These are phyloP conservation scores for Aspergillus funiculosus DNA, from an alignment of 495 filamentous ascomycete species.

Conservation along the genomic window DNA sequence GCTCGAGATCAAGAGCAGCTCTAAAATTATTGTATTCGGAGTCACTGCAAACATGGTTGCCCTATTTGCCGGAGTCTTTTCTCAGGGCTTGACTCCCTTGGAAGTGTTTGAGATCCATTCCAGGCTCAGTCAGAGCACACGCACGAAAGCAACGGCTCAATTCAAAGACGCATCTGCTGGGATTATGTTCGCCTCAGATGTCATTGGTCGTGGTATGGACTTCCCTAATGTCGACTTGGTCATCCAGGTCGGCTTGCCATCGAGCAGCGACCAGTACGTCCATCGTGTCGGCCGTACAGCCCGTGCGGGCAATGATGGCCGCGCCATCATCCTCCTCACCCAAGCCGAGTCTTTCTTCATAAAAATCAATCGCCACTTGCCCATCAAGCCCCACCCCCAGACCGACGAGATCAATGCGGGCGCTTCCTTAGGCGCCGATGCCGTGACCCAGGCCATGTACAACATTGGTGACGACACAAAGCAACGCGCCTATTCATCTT, in stretches of 20 bases:
- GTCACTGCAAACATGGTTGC: slow-evolving; percentile 59
- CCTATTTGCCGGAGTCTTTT: slow-evolving; percentile 47
- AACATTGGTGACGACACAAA: slow-evolving; percentile 44
- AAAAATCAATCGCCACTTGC: slow-evolving; percentile 45
- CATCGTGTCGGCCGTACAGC: slow-evolving; percentile 75
- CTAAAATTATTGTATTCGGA: slow-evolving; percentile 66
- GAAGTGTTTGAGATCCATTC: slow-evolving; percentile 55
- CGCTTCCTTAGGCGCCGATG: slow-evolving; percentile 16
- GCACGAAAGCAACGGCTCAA: slow-evolving; percentile 52
- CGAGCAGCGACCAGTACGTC: slow-evolving; percentile 73
- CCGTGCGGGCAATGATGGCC: slow-evolving; percentile 62
- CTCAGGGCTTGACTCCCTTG: slow-evolving; percentile 37
- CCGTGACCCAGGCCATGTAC: slow-evolving; percentile 33
- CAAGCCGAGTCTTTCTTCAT: slow-evolving; percentile 56
- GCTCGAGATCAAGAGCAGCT: slow-evolving; percentile 38
- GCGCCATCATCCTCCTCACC: slow-evolving; percentile 59
- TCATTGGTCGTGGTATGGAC: slow-evolving; percentile 79
- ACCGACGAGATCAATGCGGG: slow-evolving; percentile 32
- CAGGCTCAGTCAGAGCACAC: slow-evolving; percentile 50
- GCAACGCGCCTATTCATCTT: slow-evolving; percentile 52
- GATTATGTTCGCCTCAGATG: slow-evolving; percentile 62
- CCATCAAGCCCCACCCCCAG: slow-evolving; percentile 49
- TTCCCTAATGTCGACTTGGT: slow-evolving; percentile 91
- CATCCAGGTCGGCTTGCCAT: slow-evolving; percentile 73
- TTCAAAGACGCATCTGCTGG: slow-evolving; percentile 53